These are phyloP conservation scores for Diplodia mutila DNA, from an alignment of 2,329 filamentous ascomycete species.

Conservation along the genomic window DNA sequence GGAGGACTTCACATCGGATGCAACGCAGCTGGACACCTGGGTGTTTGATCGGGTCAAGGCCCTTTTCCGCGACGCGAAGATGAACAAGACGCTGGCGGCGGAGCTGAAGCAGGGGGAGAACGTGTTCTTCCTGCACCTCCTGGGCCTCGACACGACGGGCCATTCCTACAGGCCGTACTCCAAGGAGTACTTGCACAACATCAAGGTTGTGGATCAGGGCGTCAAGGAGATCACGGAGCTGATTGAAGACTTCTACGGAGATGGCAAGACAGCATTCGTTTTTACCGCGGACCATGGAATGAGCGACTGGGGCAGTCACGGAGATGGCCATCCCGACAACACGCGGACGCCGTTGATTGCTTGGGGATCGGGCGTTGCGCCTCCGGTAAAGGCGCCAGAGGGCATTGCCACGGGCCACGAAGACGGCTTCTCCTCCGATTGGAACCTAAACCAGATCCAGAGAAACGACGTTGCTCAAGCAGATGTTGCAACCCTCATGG, in stretches of 20 bases:
- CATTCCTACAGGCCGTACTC: conserved; percentile 90
- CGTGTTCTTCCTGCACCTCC: conserved; percentile 92
- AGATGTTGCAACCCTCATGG: conserved; percentile 93
- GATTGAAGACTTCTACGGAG: conserved; percentile 81
- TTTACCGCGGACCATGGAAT: conserved; percentile 99
- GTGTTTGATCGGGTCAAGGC: conserved; percentile 93
- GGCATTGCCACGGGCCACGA: conserved; percentile 79
- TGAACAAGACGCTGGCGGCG: conserved; percentile 73
- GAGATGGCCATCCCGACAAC: conserved; percentile 96
- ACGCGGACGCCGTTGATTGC: conserved; percentile 89
- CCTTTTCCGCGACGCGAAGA: conserved; percentile 78
- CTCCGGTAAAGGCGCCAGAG: conserved; percentile 62
- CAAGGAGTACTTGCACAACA: conserved; percentile 90
- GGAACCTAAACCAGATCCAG: conserved; percentile 77
- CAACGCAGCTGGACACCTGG: conserved; percentile 83
- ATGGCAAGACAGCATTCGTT: conserved; percentile 85
- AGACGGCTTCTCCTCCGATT: conserved; percentile 83
- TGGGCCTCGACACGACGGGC: conserved; percentile 89
- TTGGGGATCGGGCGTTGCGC: conserved; percentile 90
- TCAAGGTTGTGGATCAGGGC: conserved; percentile 90
- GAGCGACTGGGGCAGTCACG: conserved; percentile 99
- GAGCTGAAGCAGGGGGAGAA: conserved; percentile 79
- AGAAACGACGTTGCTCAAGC: conserved; percentile 93
- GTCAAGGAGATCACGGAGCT: conserved; percentile 81
- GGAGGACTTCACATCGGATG: conserved; percentile 88